Base-by-base conservation (phyloP, 805 yeast genomes). In the Komagataella pastoris region DNA sequence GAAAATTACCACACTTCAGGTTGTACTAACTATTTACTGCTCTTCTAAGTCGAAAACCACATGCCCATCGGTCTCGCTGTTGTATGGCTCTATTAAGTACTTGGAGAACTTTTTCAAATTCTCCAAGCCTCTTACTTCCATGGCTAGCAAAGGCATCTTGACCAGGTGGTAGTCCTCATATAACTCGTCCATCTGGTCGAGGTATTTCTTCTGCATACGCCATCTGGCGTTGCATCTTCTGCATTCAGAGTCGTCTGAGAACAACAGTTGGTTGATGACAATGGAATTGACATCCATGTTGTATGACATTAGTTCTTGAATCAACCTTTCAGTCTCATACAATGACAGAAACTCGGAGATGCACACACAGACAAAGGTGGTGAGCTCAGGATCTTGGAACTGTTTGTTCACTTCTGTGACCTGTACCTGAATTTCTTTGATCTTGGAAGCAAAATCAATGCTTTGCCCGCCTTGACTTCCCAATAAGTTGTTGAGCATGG, bases 141-240 rank as follows among this genome's bases (percentile, higher is more conserved):
- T 80, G 48, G 97, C 96, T 58, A 93, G 80, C 64, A 91, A 79
- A 2, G 99, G 99, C 82, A 93, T 85, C 71, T 88, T 89, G 40
- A 93, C 93, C 59, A 93, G 75, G 64, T 95, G 97, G 75, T 91
- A 93, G 68, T 93, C 99, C 69, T 93, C 99, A 63, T 93, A 93
- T 54, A 93, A 75, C 67, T 93, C 99, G 60, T 79, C 87, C 83
- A 93, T 91, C 73, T 93, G 98, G 64, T 85, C 95, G 61, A 90
- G 74, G 65, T 93, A 93, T 70, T 93, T 93, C 67, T 76, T 84
- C 70, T 93, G 99, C 95, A 93, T 89, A 71, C 86, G 84, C 82
- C 93, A 81, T 70, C 99, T 84, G 7, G 96, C 79, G 57, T 77
- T 83, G 69, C 99, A 93, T 69, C 97, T 83, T 64, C 82, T 85